Base-by-base conservation (phyloP, 129 eudicot genomes). In the Tagetes erecta region DNA sequence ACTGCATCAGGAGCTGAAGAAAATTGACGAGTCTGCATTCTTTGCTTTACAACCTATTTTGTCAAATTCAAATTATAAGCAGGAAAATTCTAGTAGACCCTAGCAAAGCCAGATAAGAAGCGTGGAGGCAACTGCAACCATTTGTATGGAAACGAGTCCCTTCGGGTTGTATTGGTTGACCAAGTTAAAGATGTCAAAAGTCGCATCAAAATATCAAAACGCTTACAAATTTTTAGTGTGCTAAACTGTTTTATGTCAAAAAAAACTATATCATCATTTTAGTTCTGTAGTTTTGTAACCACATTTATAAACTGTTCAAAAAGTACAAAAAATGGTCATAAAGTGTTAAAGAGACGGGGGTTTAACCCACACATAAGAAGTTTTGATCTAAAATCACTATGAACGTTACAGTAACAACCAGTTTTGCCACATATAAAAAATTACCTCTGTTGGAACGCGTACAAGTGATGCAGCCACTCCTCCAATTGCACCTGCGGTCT, bases 391-490 rank as follows among this genome's bases (percentile, higher is more conserved):
- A 38, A 37, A 30, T 37, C 13, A 34, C 8, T 31, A 58, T 38
- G 50, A 58, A n/a, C 46, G 1, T 39, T 38, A 64, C 55, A 31
- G 4, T n/a, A 40, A 58, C 68, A 1, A 52, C 58, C 58, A 44
- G 7, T n/a, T 31, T 8, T 30, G 38, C 49, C 57, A 59, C 57
- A 31, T 31, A 5, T 46, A 47, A 35, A 35, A 37, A 74, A 41
- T 49, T 79, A 91, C 99, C 89, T 95, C 99, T 20, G 99, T 95
- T 41, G 99, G 99, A 74, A 91, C 99, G 11, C 99, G 97, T 58
- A 91, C 86, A 11, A 86, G 87, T 80, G 99, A 95, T 82, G 99
- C 99, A 70, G 97, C 94, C 68, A 95, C 50, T 65, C 99, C 97
- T 73, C 97, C 99, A 57, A 87, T 63, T 30, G 94, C 99, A 78